phyloP scores from a whole-genome alignment of 2,329 filamentous ascomycete genomes.

The Nothopassalora personata region DNA sequence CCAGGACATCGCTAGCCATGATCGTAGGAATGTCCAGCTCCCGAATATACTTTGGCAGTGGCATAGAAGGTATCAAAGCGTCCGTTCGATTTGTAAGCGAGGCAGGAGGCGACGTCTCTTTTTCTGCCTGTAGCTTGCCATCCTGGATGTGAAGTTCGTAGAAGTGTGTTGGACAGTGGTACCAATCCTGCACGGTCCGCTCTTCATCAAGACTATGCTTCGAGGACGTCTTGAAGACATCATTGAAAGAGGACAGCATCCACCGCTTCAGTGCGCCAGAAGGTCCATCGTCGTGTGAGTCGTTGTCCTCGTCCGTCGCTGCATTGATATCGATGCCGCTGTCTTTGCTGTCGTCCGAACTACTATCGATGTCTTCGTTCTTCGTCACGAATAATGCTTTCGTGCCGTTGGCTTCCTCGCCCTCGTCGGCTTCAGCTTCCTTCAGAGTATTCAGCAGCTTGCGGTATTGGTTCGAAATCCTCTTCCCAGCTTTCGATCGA shows the following conservation, averaged over 20 bases:
- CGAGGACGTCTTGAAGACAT: conserved; percentile 10
- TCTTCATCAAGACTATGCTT: conserved; percentile 5
- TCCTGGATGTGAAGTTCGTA: conserved; percentile 25
- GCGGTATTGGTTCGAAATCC: conserved; percentile 21
- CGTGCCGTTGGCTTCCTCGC: conserved; percentile 7
- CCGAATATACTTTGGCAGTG: conserved; percentile 33
- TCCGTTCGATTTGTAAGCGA: conserved; percentile 21
- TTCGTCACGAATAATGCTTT: conserved; percentile 18
- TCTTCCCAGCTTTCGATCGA: conserved; percentile 16
- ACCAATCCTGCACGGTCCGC: conserved; percentile 30
- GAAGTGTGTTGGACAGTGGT: conserved; percentile 27
- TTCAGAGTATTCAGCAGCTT: conserved; percentile 22
- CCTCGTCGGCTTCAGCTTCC: conserved; percentile 12
- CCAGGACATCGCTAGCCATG: conserved; percentile 23
- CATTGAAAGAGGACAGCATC: conserved; percentile 27
- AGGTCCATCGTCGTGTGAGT: conserved; percentile 13
- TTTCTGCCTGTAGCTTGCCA: conserved; percentile 23
- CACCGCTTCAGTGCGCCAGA: conserved; percentile 27
- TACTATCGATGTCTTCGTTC: conserved; percentile 16
- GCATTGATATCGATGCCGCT: conserved; percentile 26
- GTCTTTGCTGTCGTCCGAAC: conserved; percentile 20
- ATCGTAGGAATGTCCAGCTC: conserved; percentile 25
- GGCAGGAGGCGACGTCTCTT: conserved; percentile 19
- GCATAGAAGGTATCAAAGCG: conserved; percentile 25
- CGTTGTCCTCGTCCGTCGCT: conserved; percentile 15